Percentiles rank a stretch among this genome's conserved stretches.
phyloP scores from a whole-genome alignment of 2,329 filamentous ascomycete species.

The Exophiala spinifera region DNA sequence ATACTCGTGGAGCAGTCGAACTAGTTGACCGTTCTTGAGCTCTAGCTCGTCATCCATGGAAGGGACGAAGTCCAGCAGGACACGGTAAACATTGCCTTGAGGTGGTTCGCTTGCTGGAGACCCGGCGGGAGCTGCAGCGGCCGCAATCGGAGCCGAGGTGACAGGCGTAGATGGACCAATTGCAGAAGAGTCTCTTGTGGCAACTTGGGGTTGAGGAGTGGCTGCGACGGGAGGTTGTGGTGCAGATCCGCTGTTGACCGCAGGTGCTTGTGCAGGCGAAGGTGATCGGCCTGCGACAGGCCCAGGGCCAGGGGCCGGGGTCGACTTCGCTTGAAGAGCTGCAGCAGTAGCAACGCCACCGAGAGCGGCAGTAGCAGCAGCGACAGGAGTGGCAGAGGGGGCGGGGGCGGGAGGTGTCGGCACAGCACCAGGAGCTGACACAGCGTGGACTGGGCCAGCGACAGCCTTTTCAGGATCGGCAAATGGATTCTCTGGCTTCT shows the following conservation, averaged over 20 bases:
- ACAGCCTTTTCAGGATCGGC: conserved; percentile 27
- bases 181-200: conserved; percentile 36
- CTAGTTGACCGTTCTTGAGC: conserved; percentile 75
- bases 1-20: conserved; percentile 89
- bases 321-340: not conserved
- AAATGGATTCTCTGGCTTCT: conserved; percentile 29
- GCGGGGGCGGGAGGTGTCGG: conserved; percentile 57
- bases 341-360: conserved; percentile 40
- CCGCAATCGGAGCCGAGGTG: conserved; percentile 41
- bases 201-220: conserved; percentile 14
- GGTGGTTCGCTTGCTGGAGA: conserved; percentile 49
- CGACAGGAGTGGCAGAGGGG: conserved; percentile 56
- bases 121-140: conserved; percentile 34
- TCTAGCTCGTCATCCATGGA: conserved; percentile 90
- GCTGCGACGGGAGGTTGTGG: not conserved
- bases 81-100: conserved; percentile 75
- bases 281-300: not conserved
- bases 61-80: conserved; percentile 90
- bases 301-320: conserved; percentile 24
- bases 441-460: conserved; percentile 24
- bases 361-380: not conserved
- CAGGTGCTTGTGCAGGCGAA: not conserved
- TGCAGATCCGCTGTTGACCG: conserved; percentile 27
- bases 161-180: conserved; percentile 55
- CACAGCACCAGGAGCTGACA: conserved; percentile 17